These are phyloP conservation scores for Euphorbia tirucalli DNA, from an alignment of 345 rosid genomes.

Conservation along the genomic window DNA sequence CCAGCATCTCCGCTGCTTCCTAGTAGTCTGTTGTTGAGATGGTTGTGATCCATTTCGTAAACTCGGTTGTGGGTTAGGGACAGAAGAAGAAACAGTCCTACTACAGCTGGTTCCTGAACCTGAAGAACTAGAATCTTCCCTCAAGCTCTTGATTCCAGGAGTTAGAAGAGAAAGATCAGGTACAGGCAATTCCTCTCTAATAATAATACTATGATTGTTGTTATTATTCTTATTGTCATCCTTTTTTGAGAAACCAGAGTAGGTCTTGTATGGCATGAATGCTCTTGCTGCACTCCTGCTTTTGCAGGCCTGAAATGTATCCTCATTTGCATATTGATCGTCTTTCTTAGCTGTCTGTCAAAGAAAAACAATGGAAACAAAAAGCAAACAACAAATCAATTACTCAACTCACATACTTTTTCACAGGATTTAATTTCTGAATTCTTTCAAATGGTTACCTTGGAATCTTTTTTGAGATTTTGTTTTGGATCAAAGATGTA, in stretches of 20 bases:
- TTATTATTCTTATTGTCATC: conserved; percentile 9
- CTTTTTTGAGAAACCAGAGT: conserved; percentile 16
- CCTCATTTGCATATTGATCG: conserved; percentile 23
- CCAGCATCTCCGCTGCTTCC: conserved; percentile 98
- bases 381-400: not conserved
- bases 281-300: conserved; percentile 31
- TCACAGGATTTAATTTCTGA: too few species aligned
- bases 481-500: conserved; percentile 30
- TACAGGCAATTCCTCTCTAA: conserved; percentile 20
- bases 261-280: conserved; percentile 42
- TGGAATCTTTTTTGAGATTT: conserved; percentile 36
- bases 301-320: conserved; percentile 35
- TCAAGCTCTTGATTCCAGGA: conserved; percentile 48
- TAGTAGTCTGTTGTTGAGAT: conserved; percentile 47
- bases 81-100: conserved; percentile 38
- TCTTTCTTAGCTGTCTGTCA: conserved; percentile 47
- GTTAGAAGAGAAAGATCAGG: conserved; percentile 51
- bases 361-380: not conserved
- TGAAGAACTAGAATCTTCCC: conserved; percentile 52
- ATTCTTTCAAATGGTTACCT: conserved; percentile 32
- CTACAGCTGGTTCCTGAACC: conserved; percentile 44
- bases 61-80: conserved; percentile 35
- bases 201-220: not conserved
- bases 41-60: conserved; percentile 36
- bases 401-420: not conserved